Conservation (phyloP, 768 basidiomycete species). For the Lactarius sanguifluus region DNA sequence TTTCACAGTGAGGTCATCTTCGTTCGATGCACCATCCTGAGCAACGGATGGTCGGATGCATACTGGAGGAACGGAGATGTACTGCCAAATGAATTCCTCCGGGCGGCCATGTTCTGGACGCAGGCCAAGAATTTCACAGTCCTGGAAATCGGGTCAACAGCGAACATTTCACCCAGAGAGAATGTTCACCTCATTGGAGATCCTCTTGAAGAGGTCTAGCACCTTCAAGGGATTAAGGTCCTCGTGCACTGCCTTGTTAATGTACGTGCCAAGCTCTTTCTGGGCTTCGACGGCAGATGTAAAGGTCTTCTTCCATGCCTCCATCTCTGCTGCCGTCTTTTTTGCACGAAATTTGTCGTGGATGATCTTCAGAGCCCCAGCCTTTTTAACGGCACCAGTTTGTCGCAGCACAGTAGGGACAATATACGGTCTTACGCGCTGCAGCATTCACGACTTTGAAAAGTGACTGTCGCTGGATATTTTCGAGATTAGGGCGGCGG, state of each 20-base stretch:
- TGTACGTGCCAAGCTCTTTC: conserved; percentile 79
- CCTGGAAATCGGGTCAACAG: conserved; percentile 46
- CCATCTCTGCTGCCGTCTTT: conserved; percentile 86
- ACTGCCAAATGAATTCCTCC: conserved; percentile 99
- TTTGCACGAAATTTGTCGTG: conserved; percentile 97
- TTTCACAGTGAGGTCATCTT: conserved; percentile 97
- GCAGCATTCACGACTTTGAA: conserved; percentile 82
- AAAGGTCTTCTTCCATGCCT: conserved; percentile 84
- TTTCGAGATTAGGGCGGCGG: conserved; percentile 86
- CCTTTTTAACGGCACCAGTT: conserved; percentile 98
- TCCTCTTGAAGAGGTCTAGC: conserved; percentile 85
- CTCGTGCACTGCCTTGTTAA: conserved; percentile 86
- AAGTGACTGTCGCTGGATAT: conserved; percentile 80
- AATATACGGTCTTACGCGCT: conserved; percentile 89
- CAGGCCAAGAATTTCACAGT: conserved; percentile 91
- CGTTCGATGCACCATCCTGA: conserved; percentile 97
- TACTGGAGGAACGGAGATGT: conserved; percentile 95
- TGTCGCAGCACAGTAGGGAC: conserved; percentile 88
- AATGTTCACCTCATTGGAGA: conserved; percentile 78
- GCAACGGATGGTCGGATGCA: conserved; percentile 97
- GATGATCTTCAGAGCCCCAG: conserved; percentile 90
- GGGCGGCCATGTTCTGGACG: conserved; percentile 88
- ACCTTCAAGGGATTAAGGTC: conserved; percentile 95
- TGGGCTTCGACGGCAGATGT: conserved; percentile 78
- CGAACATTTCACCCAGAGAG: neutral